A percentile compares a stretch with the other conserved stretches of the same genome.
phyloP scores from a whole-genome alignment of 495 filamentous ascomycete species.

The Amniculicola lignicola region DNA sequence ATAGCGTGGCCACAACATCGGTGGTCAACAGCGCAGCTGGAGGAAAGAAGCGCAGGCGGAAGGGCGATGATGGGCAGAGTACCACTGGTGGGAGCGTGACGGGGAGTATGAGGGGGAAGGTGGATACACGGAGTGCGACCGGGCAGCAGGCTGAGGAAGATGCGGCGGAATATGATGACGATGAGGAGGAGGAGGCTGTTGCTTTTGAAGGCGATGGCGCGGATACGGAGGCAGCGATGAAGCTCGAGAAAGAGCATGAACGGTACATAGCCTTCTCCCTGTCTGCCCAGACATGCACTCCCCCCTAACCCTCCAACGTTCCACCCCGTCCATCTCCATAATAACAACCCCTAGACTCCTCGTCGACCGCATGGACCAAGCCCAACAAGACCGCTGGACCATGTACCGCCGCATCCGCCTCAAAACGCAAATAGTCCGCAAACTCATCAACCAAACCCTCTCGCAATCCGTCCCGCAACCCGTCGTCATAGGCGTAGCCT shows the following conservation, averaged over 20 bases:
- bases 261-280: conserved; percentile 12
- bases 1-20: conserved; percentile 62
- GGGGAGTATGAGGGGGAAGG: conserved; percentile 45
- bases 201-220: conserved; percentile 60
- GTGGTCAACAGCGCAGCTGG: conserved; percentile 31
- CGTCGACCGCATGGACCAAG: conserved; percentile 61
- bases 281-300: too few relatives aligned
- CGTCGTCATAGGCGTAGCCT: conserved; percentile 74
- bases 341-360: conserved; percentile 50
- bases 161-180: conserved; percentile 51
- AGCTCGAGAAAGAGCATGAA: conserved; percentile 63
- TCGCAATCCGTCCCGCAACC: conserved; percentile 79
- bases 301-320: not conserved
- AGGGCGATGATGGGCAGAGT: conserved; percentile 50
- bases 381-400: conserved; percentile 71
- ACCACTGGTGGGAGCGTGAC: conserved; percentile 38
- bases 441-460: conserved; percentile 68
- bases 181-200: conserved; percentile 57
- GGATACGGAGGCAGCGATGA: conserved; percentile 64
- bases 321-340: not conserved
- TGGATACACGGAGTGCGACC: conserved; percentile 39
- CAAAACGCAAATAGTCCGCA: conserved; percentile 47
- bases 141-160: conserved; percentile 44
- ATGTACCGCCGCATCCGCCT: conserved; percentile 69
- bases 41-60: conserved; percentile 57